Base-by-base conservation (phyloP, 2,329 filamentous ascomycete genomes). In the Fusarium veterinarium region DNA sequence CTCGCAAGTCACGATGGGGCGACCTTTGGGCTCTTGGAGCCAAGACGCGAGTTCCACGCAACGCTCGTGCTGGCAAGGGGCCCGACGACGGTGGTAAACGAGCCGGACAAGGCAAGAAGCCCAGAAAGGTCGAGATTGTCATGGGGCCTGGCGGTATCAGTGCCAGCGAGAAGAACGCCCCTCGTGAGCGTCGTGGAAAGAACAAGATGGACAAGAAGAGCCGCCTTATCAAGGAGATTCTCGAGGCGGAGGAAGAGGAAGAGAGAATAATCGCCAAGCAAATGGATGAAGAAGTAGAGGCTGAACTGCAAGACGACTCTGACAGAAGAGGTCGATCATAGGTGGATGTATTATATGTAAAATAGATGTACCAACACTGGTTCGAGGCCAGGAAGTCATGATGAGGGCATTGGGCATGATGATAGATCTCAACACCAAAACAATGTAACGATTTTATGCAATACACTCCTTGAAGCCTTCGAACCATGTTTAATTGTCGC, bases 11-110 rank as follows among this genome's bases (percentile, higher is more conserved):
- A 1, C 85, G 84, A 59, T 98, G 95, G 96, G 96, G 96, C 42
- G 96, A 98, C 80, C 86, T 98, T 14, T 99, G 96, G 96, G 95
- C 95, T 1, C 86, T 98, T 1, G 96, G 96, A 0, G 95, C 95
- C 28, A 98, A 98, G 86, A 97, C 94, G 0, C 88, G 94, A 17
- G 88, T 92, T 8, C 79, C 82, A 5, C 85, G 93, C 51, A 85
- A 84, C 19, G 83, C 93, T 46, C 88, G 91, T 12, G 82, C 92
- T 6, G 93, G 93, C 58, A 80, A 79, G 69, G 83, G 82, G 38
- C 77, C 79, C 0, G 82, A 85, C 33, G 87, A 87, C 42, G 85
- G 85, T 8, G 86, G 84, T 7, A 84, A 86, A 57, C 81, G 86
- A 44, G 81, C 84, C 13, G 81, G 76, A 6, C 71, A 79, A 58